Percentiles rank a stretch among this genome's conserved stretches.
phyloP scores from a whole-genome alignment of 2,329 filamentous ascomycete species.

The Hysterium pulicare region DNA sequence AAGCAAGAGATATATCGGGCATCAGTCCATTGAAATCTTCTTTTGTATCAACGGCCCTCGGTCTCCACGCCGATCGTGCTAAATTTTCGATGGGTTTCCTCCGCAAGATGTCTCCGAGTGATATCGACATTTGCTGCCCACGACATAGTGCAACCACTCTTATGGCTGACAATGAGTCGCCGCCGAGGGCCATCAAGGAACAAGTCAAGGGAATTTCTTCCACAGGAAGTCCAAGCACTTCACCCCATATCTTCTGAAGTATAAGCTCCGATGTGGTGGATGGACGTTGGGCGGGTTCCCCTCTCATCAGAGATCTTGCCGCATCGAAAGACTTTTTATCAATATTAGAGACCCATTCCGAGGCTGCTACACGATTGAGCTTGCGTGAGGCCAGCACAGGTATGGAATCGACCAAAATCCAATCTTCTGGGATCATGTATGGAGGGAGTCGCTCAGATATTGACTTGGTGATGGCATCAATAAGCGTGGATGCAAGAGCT shows the following conservation, averaged over 20 bases:
- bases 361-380: constrained; percentile 12
- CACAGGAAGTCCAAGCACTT: not conserved
- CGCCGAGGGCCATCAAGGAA: not conserved
- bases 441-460: too few relatives aligned
- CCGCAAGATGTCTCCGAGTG: not conserved
- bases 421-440: constrained; percentile 7
- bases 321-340: constrained; percentile 16
- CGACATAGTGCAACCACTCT: not conserved
- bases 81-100: not conserved
- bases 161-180: not conserved
- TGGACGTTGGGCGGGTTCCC: too few relatives aligned
- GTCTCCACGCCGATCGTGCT: not conserved
- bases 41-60: too few relatives aligned
- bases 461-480: too few relatives aligned
- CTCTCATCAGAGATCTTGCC: not conserved
- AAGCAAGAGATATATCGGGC: not conserved
- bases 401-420: constrained; percentile 28
- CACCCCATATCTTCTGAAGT: not conserved
- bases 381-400: constrained; percentile 5
- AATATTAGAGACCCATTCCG: constrained; percentile 40
- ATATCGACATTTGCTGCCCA: not conserved
- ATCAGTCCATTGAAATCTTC: not conserved
- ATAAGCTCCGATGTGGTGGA: not conserved
- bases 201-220: not conserved
- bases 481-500: too few relatives aligned